Evolutionary conservation across 2,329 filamentous ascomycete species (phyloP), one percentile per base, ranked within the genome.

Genomic region (Monilinia polystroma): DNA sequence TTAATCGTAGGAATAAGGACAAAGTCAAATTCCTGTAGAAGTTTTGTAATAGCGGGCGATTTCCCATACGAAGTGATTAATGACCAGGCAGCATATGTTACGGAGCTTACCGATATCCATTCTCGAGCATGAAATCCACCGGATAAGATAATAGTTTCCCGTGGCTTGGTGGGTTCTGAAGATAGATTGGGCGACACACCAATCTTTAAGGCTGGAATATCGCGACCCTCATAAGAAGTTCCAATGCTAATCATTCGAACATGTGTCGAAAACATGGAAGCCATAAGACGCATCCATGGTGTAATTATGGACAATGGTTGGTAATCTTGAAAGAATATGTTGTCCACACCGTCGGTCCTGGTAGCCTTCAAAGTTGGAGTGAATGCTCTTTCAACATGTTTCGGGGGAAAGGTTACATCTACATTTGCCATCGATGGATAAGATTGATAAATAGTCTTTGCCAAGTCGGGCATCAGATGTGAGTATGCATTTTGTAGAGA

Each of bases 21-120:
- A 72, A 96, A 88, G 77, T 98, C 93, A 74, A 94, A 97, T 65
- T 90, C 83, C 70, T 95, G 84, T 4, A 99, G 83, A 11, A 98
- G 82, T 68, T 88, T 89, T 26, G 90, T 93, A 64, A 96, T 88
- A 78, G 80, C 83, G 69, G 75, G 84, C 78, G 85, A 82, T 71
- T 92, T 91, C 68, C 90, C 91, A 77, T 94, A 96, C 5, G 87
- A 86, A 0, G 90, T 93, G 73, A 97, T 91, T 58, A 98, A 83
- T 20, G 87, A 91, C 85, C 95, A 97, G 12, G 94, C 92, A 41
- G 97, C 81, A 74, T 96, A 98, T 73, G 90, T 96, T 63, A 96
- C 92, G 0, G 93, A 96, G 74, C 90, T 95, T 0, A 90, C 93
- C 57, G 92, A 92, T 71, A 99, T 96, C 95, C 95, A 99, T 81